Evolutionary conservation across 108 stramenopile genomes (phyloP).

Genomic region (Seminavis robusta): DNA sequence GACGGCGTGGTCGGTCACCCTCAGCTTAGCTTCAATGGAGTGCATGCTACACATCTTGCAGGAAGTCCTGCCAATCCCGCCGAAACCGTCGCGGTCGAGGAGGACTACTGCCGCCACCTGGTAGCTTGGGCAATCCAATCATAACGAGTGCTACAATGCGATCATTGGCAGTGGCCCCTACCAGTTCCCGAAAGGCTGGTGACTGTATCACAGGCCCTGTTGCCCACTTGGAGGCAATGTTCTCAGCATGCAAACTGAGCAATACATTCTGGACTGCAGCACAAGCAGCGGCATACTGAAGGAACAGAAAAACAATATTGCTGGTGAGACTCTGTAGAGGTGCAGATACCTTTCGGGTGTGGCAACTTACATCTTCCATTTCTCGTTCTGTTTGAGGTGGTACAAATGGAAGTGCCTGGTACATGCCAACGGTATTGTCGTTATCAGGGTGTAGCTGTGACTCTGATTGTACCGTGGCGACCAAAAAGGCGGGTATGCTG

Average conservation of each 20-base stretch:
- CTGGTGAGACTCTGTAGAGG: conserved; percentile 51
- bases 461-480: conserved; percentile 48
- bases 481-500: conserved; percentile 65
- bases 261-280: conserved; percentile 73
- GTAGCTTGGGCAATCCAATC: no score
- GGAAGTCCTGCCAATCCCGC: no score
- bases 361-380: conserved; percentile 45
- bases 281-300: conserved; percentile 72
- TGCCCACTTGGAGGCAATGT: conserved; percentile 66
- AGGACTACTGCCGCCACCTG: no score
- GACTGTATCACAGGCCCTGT: conserved; percentile 70
- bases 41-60: no score
- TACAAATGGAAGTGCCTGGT: conserved; percentile 29
- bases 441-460: no score
- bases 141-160: conserved; percentile 70
- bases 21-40: no score
- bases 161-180: conserved; percentile 39
- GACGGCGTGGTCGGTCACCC: no score
- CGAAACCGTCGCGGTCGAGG: no score
- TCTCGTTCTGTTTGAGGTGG: conserved; percentile 53
- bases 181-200: conserved; percentile 60
- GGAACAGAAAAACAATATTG: conserved; percentile 46
- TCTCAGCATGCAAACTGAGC: conserved; percentile 61
- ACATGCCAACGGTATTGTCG: not conserved
- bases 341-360: not conserved